These are phyloP conservation scores for Fusarium succisae DNA, from an alignment of 2,329 filamentous ascomycete species.

Conservation along the genomic window DNA sequence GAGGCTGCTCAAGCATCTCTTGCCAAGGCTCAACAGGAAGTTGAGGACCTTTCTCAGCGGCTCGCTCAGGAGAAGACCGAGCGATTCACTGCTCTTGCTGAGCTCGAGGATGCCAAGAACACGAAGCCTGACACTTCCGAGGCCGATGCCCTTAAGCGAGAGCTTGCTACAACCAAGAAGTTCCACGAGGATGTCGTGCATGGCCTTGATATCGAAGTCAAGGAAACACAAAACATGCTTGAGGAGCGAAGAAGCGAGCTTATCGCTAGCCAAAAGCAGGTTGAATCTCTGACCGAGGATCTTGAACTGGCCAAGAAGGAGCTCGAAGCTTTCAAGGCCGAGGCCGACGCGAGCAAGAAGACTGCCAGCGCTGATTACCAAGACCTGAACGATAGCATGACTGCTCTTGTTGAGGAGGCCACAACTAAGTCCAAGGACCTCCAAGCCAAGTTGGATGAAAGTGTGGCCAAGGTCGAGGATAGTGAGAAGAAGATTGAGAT, in stretches of 20 bases:
- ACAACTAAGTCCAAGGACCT: constrained; percentile 62
- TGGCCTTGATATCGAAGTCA: constrained; percentile 45
- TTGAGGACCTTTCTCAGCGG: constrained; percentile 60
- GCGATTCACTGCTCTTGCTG: constrained; percentile 66
- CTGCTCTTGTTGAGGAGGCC: constrained; percentile 67
- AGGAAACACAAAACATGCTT: constrained; percentile 50
- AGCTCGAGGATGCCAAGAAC: constrained; percentile 67
- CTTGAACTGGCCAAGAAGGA: constrained; percentile 62
- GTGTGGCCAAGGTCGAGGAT: constrained; percentile 57
- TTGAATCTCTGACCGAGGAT: constrained; percentile 50
- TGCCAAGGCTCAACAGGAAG: constrained; percentile 57
- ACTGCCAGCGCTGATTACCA: constrained; percentile 68
- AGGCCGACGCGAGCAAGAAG: constrained; percentile 62
- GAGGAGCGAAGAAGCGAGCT: constrained; percentile 49
- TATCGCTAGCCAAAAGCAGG: constrained; percentile 48
- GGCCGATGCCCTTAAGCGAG: constrained; percentile 60
- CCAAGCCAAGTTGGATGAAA: constrained; percentile 59
- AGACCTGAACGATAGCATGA: constrained; percentile 71
- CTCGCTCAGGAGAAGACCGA: constrained; percentile 69
- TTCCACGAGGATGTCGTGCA: constrained; percentile 56
- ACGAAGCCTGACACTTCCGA: constrained; percentile 66
- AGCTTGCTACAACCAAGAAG: constrained; percentile 60
- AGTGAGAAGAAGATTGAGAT: constrained; percentile 59
- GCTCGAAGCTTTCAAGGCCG: constrained; percentile 61
- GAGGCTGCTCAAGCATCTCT: constrained; percentile 54